Conservation (phyloP, 371 early-diverging fungal genomes). For the Capillidium rhysosporum region DNA sequence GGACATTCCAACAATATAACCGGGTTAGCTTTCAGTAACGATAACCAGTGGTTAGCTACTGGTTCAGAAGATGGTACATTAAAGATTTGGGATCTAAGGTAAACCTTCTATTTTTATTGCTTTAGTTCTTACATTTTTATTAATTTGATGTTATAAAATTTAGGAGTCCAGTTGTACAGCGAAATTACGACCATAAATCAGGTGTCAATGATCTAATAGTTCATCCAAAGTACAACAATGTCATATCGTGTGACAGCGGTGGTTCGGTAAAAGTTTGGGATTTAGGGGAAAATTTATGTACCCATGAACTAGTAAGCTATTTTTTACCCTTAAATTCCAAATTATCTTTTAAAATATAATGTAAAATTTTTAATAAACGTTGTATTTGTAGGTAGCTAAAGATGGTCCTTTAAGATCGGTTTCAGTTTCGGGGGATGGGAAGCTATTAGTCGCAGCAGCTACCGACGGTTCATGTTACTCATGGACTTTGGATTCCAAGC, state of each 20-base stretch:
- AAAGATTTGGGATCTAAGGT: conserved; percentile 76
- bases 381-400: conserved; percentile 43
- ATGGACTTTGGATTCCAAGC: conserved; percentile 50
- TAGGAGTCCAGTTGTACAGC: conserved; percentile 53
- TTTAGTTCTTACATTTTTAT: background rate
- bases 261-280: conserved; percentile 88
- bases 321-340: background rate
- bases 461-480: conserved; percentile 78
- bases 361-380: too few species aligned
- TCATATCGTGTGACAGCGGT: conserved; percentile 85
- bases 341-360: background rate
- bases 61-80: conserved; percentile 85
- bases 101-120: background rate
- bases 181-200: conserved; percentile 69
- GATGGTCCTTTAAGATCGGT: conserved; percentile 81
- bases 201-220: conserved; percentile 87
- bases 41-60: conserved; percentile 83
- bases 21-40: conserved; percentile 77
- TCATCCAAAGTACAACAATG: conserved; percentile 86
- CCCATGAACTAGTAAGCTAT: conserved; percentile 48
- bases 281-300: conserved; percentile 70
- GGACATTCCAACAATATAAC: conserved; percentile 84
- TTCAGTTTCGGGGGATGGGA: conserved; percentile 76
- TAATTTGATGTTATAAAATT: conserved; percentile 8
- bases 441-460: conserved; percentile 74